Evolutionary conservation across 106 monocot species (phyloP), one percentile per base, ranked within the genome.

Genomic region (Platanthera guangdongensis): DNA sequence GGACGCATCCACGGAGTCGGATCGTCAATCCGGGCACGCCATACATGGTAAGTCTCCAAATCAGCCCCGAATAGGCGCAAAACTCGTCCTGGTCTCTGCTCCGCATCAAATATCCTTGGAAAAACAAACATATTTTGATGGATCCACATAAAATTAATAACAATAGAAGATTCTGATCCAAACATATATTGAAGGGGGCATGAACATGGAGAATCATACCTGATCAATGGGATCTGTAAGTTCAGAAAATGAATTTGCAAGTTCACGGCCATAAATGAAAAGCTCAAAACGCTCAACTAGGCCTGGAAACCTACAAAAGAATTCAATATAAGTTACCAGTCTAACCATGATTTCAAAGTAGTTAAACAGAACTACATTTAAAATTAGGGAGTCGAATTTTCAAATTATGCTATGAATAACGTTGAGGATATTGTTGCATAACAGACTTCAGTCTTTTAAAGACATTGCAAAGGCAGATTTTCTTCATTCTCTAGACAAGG

Each of bases 191-290:
- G 59, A 60, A 21, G 59, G 59, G 59, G 11, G 12, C 12, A 67
- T 11, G 10, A 70, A 71, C 47, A 48, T 48, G 47, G 22, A 15
- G n/a, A 39, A 67, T 71, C 71, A 68, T 83, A 97, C 97, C 91
- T 97, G 97, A 83, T 94, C 97, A 15, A 99, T 74, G 15, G 97
- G 97, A 92, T 99, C 97, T 79, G 97, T 99, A 52, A 99, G 78
- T 82, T 99, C 97, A 72, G 97, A 99, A 65, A 99, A 99, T 70
- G 94, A 94, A 92, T 99, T 99, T 14, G 86, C 97, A 83, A 99
- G 86, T 75, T 99, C 97, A 82, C 97, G 97, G 6, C 97, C 97
- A 88, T 85, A 99, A 46, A 99, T 81, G 59, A 94, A 99, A 60
- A 99, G 89, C 78, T 99, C 97, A 88, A 99, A 99, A 51, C 97